phyloP scores from a whole-genome alignment of 345 rosid genomes.

The Draba incana region DNA sequence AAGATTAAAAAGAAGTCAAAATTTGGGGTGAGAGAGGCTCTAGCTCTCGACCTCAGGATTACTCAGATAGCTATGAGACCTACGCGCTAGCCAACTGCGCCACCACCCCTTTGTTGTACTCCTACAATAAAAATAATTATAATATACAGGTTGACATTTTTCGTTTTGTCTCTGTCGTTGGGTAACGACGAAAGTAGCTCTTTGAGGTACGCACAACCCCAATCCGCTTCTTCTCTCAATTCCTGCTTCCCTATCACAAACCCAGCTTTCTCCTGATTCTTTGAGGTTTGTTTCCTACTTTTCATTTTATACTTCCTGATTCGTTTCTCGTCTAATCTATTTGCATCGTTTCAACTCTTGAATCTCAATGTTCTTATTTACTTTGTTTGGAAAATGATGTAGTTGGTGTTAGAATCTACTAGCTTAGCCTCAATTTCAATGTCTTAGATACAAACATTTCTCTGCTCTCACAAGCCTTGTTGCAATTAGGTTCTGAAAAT shows the following conservation, averaged over 20 bases:
- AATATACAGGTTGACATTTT: background rate
- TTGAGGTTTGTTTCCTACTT: background rate
- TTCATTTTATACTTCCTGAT: too few relatives aligned
- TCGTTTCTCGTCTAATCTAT: too few relatives aligned
- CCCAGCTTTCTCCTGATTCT: background rate
- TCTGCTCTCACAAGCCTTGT: background rate
- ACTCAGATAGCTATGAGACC: constrained; percentile 83
- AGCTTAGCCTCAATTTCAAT: background rate
- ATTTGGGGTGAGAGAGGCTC: constrained; percentile 82
- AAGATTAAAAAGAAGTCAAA: background rate
- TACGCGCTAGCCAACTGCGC: constrained; percentile 97
- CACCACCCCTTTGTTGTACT: constrained; percentile 55
- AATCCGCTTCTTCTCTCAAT: constrained; percentile 40
- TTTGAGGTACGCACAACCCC: constrained; percentile 47
- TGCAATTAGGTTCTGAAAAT: constrained; percentile 15
- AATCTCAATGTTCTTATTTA: background rate
- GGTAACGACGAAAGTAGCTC: constrained; percentile 14
- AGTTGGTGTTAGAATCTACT: constrained; percentile 1
- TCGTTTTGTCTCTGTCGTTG: constrained; percentile 11
- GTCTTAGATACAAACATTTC: constrained; percentile 3
- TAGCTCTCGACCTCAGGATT: constrained; percentile 90
- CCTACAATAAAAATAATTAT: too few relatives aligned
- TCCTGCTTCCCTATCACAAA: background rate
- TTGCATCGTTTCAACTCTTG: background rate
- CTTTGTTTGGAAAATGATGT: background rate